Percentiles rank a stretch among this genome's conserved stretches.
Conservation (phyloP, 441 rosid genomes). For the Populus tomentosa region DNA sequence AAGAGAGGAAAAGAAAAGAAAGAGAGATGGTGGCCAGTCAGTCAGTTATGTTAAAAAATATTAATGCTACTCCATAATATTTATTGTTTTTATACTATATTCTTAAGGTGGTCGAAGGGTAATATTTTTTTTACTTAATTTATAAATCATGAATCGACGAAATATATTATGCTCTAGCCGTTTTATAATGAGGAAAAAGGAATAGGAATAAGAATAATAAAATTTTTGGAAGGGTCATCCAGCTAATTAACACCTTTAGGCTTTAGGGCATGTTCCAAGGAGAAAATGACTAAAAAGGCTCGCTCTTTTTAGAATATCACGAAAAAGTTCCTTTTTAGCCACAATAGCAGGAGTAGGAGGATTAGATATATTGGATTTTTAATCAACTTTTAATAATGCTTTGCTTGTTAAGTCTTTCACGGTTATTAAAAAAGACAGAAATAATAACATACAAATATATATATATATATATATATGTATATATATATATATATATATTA, state of each 20-base stretch:
- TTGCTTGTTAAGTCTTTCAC: too few relatives aligned
- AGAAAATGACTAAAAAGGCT: conserved; percentile 47
- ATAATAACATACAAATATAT: too few relatives aligned
- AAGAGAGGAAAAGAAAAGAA: conserved; percentile 14
- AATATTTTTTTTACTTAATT: conserved; percentile 33
- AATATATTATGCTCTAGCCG: conserved; percentile 19
- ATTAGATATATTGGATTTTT: neutral
- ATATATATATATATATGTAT: too few relatives aligned
- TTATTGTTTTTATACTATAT: conserved; percentile 1
- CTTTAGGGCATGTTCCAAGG: conserved; percentile 51
- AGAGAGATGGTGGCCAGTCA: conserved; percentile 51
- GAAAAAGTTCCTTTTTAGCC: conserved; percentile 73
- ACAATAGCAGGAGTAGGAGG: conserved; percentile 17
- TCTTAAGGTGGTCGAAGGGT: conserved; percentile 16
- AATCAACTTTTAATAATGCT: too few relatives aligned
- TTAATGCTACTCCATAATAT: conserved; percentile 9
- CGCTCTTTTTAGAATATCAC: conserved; percentile 43
- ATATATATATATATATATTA: too few relatives aligned
- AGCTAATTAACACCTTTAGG: conserved; percentile 51
- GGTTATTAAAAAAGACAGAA: too few relatives aligned
- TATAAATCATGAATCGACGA: conserved; percentile 28
- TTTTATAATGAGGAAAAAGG: neutral
- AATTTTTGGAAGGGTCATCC: conserved; percentile 25
- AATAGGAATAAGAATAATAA: neutral
- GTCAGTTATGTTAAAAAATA: conserved; percentile 38